Evolutionary conservation across 2,329 filamentous ascomycete genomes (phyloP), one percentile per base, ranked within the genome.

Genomic region (Cordyceps cicadae): DNA sequence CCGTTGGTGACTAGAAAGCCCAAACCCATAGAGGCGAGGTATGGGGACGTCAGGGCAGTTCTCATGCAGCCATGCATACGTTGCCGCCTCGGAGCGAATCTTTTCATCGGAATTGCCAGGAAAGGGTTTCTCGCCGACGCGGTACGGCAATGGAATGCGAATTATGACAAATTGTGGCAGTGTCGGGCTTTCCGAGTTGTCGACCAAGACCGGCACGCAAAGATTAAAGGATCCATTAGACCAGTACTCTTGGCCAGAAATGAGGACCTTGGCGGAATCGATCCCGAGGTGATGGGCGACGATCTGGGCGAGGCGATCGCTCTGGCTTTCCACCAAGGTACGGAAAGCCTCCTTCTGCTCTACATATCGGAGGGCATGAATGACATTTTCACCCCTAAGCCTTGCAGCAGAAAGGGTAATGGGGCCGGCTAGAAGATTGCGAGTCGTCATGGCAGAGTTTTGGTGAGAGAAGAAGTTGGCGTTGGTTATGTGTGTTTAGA

Each of bases 81-180:
- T 73, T 2, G 69, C 75, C 14, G 70, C 73, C 66, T 77, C 75
- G 61, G 66, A 66, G 19, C 69, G 63, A 2, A 77, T 29, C 67
- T 78, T 77, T 65, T 78, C 75, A 48, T 78, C 72, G 14, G 69
- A 68, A 53, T 72, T 76, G 4, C 74, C 75, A 11, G 64, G 63
- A 21, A 71, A 37, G 9, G 52, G 62, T 15, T 58, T 60, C 59
- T 77, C 76, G 11, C 75, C 76, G 5, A 75, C 64, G 55, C 72
- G 72, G 63, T 70, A 71, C 26, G 70, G 71, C 62, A 74, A 62
- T 54, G 73, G 68, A 54, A 71, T 68, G 21, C 70, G 67, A 46
- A 72, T 50, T 62, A 69, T 62, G 32, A 37, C 49, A 54, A 26
- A 64, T 19, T 39, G 7, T 7, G 50, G 50, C 29, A 58, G 19